Percentiles rank a stretch among this genome's conserved stretches.
Conservation (phyloP, 306 rosid genomes). For the Malus orientalis region DNA sequence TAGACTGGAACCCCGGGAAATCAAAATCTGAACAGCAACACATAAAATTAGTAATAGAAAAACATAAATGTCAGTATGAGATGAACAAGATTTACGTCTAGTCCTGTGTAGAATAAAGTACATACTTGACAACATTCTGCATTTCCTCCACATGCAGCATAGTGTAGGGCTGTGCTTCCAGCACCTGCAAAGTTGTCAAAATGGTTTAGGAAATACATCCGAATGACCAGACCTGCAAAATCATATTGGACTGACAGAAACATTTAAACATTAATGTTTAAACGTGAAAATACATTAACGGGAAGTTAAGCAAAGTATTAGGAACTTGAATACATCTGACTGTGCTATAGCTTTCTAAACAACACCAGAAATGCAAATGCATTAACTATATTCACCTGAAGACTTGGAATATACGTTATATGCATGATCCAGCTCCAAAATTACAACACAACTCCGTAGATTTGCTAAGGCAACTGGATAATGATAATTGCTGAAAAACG, state of each 20-base stretch:
- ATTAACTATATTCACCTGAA: neutral
- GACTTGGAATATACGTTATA: neutral
- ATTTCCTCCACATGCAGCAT: constrained; percentile 97
- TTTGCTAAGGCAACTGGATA: neutral
- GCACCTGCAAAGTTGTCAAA: constrained; percentile 49
- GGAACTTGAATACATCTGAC: neutral
- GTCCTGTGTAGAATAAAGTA: constrained; percentile 1
- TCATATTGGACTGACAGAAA: neutral
- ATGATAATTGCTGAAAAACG: neutral
- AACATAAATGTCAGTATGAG: constrained; percentile 12
- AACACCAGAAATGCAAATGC: neutral
- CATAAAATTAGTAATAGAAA: constrained; percentile 12
- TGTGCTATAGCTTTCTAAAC: neutral
- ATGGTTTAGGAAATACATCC: neutral
- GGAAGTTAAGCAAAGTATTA: neutral
- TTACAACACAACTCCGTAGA: neutral
- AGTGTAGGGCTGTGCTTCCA: constrained; percentile 94
- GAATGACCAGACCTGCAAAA: neutral
- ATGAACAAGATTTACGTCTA: neutral
- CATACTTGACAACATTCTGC: constrained; percentile 89
- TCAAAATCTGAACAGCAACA: constrained; percentile 59
- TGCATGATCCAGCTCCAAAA: neutral
- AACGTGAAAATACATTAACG: neutral
- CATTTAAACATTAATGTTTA: neutral
- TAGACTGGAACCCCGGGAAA: constrained; percentile 74